These are phyloP conservation scores for Pascua guehoae DNA, from an alignment of 1,284 basidiomycete genomes.

Conservation along the genomic window DNA sequence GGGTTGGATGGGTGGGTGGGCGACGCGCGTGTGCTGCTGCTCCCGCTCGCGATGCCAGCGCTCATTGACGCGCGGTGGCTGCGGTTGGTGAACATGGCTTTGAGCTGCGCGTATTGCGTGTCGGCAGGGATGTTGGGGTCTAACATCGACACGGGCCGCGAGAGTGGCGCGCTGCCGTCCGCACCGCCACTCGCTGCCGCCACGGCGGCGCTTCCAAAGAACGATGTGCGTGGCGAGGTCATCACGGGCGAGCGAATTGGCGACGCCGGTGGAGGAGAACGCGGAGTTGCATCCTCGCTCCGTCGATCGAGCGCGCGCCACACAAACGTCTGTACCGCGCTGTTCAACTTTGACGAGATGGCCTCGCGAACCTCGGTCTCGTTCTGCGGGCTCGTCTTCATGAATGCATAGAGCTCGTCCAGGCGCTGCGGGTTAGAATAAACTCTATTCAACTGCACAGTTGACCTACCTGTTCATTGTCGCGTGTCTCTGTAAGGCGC, in stretches of 20 bases:
- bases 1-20: too few species aligned
- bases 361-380: slow-evolving; percentile 69
- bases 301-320: slow-evolving; percentile 37
- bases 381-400: slow-evolving; percentile 88
- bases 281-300: slow-evolving; percentile 32
- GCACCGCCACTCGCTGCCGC: too few species aligned
- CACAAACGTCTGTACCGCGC: slow-evolving; percentile 39
- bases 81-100: slow-evolving; percentile 30
- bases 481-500: slow-evolving; percentile 72
- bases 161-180: slow-evolving; percentile 10
- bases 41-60: too few species aligned
- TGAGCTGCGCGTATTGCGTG: slow-evolving; percentile 41
- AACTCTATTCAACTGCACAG: slow-evolving; percentile 46
- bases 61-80: too few species aligned
- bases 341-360: slow-evolving; percentile 31
- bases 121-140: slow-evolving; percentile 25
- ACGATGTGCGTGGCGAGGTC: slow-evolving; percentile 8
- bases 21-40: too few species aligned
- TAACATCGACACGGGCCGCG: slow-evolving; percentile 9
- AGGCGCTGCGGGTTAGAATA: slow-evolving; percentile 74
- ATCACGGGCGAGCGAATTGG: slow-evolving; percentile 16
- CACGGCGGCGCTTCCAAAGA: too few species aligned
- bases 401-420: slow-evolving; percentile 90
- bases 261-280: slow-evolving; percentile 14
- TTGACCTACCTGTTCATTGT: slow-evolving; percentile 63